Conservation (phyloP, 306 rosid species). For the Clitoria ternatea region DNA sequence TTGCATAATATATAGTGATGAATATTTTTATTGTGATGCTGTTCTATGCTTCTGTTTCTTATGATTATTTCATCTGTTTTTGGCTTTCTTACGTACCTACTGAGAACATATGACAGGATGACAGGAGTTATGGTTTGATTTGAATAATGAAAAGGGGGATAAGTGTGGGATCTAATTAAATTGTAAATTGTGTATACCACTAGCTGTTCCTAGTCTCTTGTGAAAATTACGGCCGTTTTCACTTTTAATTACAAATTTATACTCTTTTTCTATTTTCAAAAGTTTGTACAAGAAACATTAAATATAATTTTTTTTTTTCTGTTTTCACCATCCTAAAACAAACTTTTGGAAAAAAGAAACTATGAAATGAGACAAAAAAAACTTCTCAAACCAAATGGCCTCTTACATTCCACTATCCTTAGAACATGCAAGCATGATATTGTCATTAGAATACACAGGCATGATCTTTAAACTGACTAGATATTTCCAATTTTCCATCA, state of each 20-base stretch:
- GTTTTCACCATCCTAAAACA: too few species aligned
- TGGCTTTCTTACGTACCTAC: not conserved
- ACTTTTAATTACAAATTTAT: too few species aligned
- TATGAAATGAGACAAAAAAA: too few species aligned
- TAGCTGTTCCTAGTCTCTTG: not conserved
- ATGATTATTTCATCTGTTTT: conserved; percentile 1
- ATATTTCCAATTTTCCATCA: not conserved
- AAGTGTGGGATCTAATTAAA: not conserved
- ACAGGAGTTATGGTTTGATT: not conserved
- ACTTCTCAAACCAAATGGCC: too few species aligned
- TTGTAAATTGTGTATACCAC: not conserved
- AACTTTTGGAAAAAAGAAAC: too few species aligned
- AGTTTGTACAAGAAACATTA: too few species aligned
- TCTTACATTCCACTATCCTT: too few species aligned
- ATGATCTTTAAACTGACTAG: not conserved
- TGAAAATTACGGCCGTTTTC: too few species aligned
- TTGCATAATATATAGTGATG: not conserved
- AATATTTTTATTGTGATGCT: not conserved
- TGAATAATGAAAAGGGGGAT: not conserved
- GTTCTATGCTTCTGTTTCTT: conserved; percentile 6
- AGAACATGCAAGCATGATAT: too few species aligned
- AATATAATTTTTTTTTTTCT: too few species aligned
- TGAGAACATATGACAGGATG: conserved; percentile 1
- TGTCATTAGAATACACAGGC: not conserved
- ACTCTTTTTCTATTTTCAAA: too few species aligned